Base-by-base conservation (phyloP, 176 grass and related monocot species). In the Panicum miliaceum region DNA sequence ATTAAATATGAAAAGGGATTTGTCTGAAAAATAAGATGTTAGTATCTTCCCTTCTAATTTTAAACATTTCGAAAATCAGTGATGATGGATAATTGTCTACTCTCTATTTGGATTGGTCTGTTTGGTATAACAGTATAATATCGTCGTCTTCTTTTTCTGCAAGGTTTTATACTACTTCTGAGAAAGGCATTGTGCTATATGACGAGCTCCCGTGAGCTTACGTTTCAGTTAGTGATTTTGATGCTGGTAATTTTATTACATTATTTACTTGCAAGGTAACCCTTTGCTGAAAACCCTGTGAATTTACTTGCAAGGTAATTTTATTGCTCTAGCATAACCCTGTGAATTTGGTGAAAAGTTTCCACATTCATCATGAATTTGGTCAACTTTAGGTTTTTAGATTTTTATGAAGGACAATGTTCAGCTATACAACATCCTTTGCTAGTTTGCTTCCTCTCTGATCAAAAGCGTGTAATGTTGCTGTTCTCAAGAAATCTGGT, bases 221-320 rank as follows among this genome's bases (percentile, higher is more conserved):
- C 9, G 29, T 68, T 89, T 6, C 25, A 46, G 27, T 36, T 72
- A 53, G 19, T 10, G 16, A 61, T 71, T 64, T 57, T 84, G 29
- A 61, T 52, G 67, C 61, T 76, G 34, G 26, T 67, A 69, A 1
- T 3, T 7, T 51, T 58, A 32, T 51, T 5, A 42, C 5, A 37
- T 38, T 46, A 35, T 32, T 32, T 25, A 1, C 1, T 9, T 32
- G 15, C 37, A 36, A 43, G 1, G 10, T 36, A 32, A 32, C 29
- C 29, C 29, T 32, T 41, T 53, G 40, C 58, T 34, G 60, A 20
- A 35, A 32, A 18, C 36, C 51, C 4, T 41, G 3, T 48, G 0
- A 53, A 73, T 19, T 27, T 25, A 1, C 1, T 9, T 32, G 15
- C 37, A 36, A 43, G 1, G 14, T 36, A 32, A 32, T 32, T 32